Evolutionary conservation across 495 filamentous ascomycete species (phyloP).

Genomic region (Zalerion maritima): DNA sequence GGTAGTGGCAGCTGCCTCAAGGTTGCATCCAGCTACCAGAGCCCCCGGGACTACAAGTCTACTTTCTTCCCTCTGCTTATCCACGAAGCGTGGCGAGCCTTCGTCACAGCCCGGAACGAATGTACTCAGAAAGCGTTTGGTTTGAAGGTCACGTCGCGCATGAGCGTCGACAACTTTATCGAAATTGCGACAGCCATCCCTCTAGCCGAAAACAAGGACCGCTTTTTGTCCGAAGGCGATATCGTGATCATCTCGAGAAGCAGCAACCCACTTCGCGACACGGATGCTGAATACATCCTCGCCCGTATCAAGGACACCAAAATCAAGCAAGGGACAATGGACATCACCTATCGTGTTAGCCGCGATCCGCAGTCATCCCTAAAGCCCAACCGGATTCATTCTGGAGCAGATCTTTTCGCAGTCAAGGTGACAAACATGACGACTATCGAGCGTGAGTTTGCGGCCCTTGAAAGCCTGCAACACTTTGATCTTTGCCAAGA

Average conservation of each 20-base stretch:
- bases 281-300: conserved; percentile 60
- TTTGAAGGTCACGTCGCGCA: conserved; percentile 68
- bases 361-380: conserved; percentile 35
- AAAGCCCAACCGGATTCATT: too few relatives aligned
- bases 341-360: conserved; percentile 73
- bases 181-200: conserved; percentile 76
- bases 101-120: conserved; percentile 82
- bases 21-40: conserved; percentile 62
- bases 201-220: conserved; percentile 51
- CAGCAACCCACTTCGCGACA: conserved; percentile 44
- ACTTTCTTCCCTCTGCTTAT: conserved; percentile 85
- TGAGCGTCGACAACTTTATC: conserved; percentile 82
- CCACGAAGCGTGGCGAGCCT: conserved; percentile 90
- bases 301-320: conserved; percentile 68
- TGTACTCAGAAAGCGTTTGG: conserved; percentile 61
- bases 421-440: conserved; percentile 76
- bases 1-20: conserved; percentile 52
- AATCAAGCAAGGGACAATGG: conserved; percentile 60
- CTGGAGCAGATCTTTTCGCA: conserved; percentile 53
- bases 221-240: conserved; percentile 67
- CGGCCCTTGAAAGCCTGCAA: conserved; percentile 72
- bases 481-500: conserved; percentile 94
- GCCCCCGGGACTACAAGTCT: conserved; percentile 64
- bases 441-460: conserved; percentile 89
- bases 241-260: conserved; percentile 71